phyloP scores from a whole-genome alignment of 306 rosid species.

The Casuarina glauca region DNA sequence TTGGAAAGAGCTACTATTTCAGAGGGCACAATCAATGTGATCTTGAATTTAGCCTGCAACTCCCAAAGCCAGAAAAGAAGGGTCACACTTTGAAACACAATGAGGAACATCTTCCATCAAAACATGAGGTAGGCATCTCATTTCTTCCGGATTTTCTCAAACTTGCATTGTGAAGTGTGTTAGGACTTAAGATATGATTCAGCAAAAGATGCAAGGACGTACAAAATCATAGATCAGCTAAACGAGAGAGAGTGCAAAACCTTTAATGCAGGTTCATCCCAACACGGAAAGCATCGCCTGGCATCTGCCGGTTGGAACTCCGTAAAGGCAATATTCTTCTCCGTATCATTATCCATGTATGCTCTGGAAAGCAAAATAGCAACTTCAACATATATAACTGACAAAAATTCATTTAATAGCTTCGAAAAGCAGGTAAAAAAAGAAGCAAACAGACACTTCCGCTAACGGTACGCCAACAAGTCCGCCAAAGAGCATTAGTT shows the following conservation, averaged over 20 bases:
- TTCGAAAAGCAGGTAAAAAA: not conserved
- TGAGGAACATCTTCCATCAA: conserved; percentile 11
- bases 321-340: conserved; percentile 93
- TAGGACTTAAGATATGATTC: not conserved
- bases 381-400: not conserved
- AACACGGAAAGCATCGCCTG: conserved; percentile 95
- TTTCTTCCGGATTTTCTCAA: not conserved
- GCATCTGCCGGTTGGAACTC: conserved; percentile 99
- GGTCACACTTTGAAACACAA: conserved; percentile 25
- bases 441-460: not conserved
- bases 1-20: conserved; percentile 84
- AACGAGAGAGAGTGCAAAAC: conserved; percentile 33
- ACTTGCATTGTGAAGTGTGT: not conserved
- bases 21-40: conserved; percentile 77
- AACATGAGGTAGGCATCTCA: not conserved
- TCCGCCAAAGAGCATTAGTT: too few relatives aligned
- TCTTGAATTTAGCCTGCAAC: conserved; percentile 82
- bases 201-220: not conserved
- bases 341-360: conserved; percentile 75
- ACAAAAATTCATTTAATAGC: not conserved
- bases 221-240: not conserved
- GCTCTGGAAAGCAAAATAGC: conserved; percentile 39
- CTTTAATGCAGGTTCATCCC: conserved; percentile 99
- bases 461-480: too few relatives aligned
- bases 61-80: conserved; percentile 20